A percentile compares a stretch with the other conserved stretches of the same genome.
These are phyloP conservation scores for Aegilops tauschii DNA, from an alignment of 176 grass and related monocot genomes.

Conservation along the genomic window DNA sequence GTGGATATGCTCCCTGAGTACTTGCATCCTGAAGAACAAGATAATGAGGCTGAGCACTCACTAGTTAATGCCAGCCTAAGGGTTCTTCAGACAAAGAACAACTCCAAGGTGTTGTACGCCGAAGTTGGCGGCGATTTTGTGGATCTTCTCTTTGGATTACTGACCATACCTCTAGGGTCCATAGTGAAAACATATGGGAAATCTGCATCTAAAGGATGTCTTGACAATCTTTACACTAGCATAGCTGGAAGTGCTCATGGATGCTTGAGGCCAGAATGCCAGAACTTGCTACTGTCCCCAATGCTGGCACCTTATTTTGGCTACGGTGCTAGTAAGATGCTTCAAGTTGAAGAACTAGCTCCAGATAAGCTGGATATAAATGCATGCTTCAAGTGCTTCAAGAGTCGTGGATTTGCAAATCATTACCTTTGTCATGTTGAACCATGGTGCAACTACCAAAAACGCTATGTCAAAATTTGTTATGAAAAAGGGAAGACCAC, in stretches of 20 bases:
- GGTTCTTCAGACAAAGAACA: not conserved
- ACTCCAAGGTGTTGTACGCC: not conserved
- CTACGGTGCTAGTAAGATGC: not conserved
- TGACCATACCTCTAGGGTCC: slow-evolving; percentile 1
- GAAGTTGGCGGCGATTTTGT: slow-evolving; percentile 15
- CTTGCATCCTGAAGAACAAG: not conserved
- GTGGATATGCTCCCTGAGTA: not conserved
- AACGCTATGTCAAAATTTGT: too few relatives aligned
- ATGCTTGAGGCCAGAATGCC: not conserved
- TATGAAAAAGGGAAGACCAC: too few relatives aligned
- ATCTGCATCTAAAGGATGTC: not conserved
- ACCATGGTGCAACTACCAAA: too few relatives aligned
- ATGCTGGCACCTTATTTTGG: not conserved
- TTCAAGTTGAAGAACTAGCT: not conserved
- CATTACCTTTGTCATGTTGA: rapidly evolving
- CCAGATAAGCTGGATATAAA: not conserved
- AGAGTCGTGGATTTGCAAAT: too few relatives aligned
- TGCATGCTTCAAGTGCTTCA: too few relatives aligned
- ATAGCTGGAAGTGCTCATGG: not conserved
- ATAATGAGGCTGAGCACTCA: not conserved
- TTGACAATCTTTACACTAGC: slow-evolving; percentile 7
- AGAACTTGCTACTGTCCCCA: not conserved
- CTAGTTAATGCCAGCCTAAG: not conserved
- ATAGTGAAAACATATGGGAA: not conserved
- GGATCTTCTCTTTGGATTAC: not conserved